Percentiles rank a stretch among this genome's conserved stretches.
These are phyloP conservation scores for Ceratocystis harringtonii DNA, from an alignment of 2,329 filamentous ascomycete species.

Conservation along the genomic window DNA sequence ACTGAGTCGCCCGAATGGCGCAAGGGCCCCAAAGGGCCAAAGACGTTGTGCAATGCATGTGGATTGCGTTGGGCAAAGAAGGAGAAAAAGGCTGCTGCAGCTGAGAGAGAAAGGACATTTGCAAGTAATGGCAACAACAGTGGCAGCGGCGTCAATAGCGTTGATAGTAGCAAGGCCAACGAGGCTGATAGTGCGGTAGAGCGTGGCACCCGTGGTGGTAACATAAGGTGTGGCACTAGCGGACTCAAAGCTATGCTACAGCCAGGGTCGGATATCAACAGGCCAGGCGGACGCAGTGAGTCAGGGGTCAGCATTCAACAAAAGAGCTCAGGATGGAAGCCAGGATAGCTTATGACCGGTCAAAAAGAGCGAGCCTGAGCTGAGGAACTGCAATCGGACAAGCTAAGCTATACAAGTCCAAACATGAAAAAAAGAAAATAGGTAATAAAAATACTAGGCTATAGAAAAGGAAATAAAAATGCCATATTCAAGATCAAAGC, in stretches of 20 bases:
- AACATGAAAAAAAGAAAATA: background rate
- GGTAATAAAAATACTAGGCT: slow-evolving; percentile 18
- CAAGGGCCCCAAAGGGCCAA: slow-evolving; percentile 82
- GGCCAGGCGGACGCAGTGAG: background rate
- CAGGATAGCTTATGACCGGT: background rate
- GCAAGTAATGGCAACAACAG: background rate
- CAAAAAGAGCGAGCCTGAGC: background rate
- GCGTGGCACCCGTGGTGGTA: background rate
- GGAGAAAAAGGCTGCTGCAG: slow-evolving; percentile 49
- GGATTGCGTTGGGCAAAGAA: slow-evolving; percentile 65
- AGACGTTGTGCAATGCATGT: slow-evolving; percentile 91
- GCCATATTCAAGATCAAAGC: background rate
- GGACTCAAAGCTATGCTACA: background rate
- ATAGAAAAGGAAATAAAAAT: slow-evolving; percentile 1
- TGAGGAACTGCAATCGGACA: background rate
- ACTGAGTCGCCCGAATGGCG: slow-evolving; percentile 92
- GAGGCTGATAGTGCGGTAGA: background rate
- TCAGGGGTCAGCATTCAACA: background rate
- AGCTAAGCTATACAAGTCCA: background rate
- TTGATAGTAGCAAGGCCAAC: background rate
- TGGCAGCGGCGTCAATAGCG: background rate
- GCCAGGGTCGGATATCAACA: background rate
- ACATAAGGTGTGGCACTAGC: background rate
- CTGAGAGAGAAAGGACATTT: slow-evolving; percentile 17
- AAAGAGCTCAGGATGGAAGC: background rate